Conservation (phyloP, 495 filamentous ascomycete species). For the Penicillium daleae region DNA sequence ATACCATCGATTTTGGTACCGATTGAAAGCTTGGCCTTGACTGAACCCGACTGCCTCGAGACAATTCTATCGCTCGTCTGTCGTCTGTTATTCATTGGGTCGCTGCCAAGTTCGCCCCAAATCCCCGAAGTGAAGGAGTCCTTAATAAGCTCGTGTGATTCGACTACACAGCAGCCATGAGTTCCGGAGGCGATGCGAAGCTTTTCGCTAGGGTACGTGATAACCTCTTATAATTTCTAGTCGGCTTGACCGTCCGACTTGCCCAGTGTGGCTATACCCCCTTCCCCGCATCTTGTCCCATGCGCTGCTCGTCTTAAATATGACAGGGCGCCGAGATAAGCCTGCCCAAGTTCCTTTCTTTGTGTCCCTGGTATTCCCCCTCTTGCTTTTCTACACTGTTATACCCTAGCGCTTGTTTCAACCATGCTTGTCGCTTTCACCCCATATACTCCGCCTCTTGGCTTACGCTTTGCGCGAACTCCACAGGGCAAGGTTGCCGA, state of each 20-base stretch:
- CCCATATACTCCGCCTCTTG: conserved; percentile 34
- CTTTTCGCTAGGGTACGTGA: conserved; percentile 95
- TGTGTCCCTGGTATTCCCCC: conserved; percentile 3
- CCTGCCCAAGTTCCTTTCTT: conserved; percentile 12
- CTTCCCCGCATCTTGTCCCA: conserved; percentile 29
- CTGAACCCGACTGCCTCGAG: background rate
- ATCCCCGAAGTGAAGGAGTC: conserved; percentile 14
- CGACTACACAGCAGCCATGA: conserved; percentile 55
- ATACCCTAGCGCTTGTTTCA: conserved; percentile 19
- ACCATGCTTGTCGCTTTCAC: conserved; percentile 39
- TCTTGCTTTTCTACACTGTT: conserved; percentile 7
- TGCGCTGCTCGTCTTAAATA: conserved; percentile 11
- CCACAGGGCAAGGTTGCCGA: conserved; percentile 97
- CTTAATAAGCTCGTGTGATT: conserved; percentile 22
- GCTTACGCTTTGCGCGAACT: conserved; percentile 45
- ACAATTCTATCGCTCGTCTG: conserved; percentile 1
- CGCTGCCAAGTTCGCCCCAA: conserved; percentile 13
- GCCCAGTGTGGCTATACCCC: conserved; percentile 13
- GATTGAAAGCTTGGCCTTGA: background rate
- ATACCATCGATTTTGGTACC: conserved; percentile 9
- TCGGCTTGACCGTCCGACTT: conserved; percentile 22
- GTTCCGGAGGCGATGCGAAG: conserved; percentile 93
- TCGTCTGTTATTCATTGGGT: conserved; percentile 23
- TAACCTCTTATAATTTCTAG: conserved; percentile 8
- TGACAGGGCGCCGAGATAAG: conserved; percentile 2